Evolutionary conservation across 2,329 filamentous ascomycete species (phyloP).

Genomic region (Penicillium sp.): DNA sequence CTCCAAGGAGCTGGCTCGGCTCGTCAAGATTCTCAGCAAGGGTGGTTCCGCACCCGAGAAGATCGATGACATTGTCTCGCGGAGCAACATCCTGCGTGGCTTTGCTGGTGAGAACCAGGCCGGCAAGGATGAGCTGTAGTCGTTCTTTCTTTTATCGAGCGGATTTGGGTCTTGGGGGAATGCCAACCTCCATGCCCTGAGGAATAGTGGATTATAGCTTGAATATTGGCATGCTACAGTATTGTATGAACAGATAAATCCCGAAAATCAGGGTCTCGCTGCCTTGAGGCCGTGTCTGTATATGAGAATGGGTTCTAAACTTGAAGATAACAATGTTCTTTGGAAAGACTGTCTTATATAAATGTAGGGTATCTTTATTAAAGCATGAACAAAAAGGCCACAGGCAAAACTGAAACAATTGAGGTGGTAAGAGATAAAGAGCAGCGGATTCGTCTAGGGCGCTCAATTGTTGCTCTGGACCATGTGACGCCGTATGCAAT

Average conservation of each 20-base stretch:
- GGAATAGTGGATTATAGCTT: conserved; percentile 3
- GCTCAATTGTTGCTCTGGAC: not conserved
- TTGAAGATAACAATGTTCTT: not conserved
- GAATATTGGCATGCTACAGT: conserved; percentile 6
- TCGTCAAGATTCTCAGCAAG: conserved; percentile 77
- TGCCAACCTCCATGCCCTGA: not conserved
- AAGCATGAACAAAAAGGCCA: conserved; percentile 2
- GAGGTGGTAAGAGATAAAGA: not conserved
- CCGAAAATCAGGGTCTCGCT: not conserved
- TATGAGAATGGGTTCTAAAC: conserved; percentile 1
- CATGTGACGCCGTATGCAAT: not conserved
- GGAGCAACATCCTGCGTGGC: conserved; percentile 80
- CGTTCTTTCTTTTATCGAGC: conserved; percentile 2
- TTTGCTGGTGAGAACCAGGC: conserved; percentile 60
- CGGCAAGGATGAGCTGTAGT: conserved; percentile 67
- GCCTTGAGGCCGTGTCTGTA: conserved; percentile 1
- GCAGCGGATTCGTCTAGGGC: not conserved
- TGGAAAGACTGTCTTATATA: not conserved
- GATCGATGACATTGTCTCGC: conserved; percentile 77
- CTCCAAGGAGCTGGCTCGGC: conserved; percentile 75
- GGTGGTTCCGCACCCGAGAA: conserved; percentile 79
- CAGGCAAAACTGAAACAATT: not conserved
- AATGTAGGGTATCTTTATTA: conserved; percentile 21
- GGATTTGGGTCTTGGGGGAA: not conserved
- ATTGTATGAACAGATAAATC: conserved; percentile 12